Evolutionary conservation across 2,329 filamentous ascomycete species (phyloP).

Genomic region (Neodidymelliopsis sp.): DNA sequence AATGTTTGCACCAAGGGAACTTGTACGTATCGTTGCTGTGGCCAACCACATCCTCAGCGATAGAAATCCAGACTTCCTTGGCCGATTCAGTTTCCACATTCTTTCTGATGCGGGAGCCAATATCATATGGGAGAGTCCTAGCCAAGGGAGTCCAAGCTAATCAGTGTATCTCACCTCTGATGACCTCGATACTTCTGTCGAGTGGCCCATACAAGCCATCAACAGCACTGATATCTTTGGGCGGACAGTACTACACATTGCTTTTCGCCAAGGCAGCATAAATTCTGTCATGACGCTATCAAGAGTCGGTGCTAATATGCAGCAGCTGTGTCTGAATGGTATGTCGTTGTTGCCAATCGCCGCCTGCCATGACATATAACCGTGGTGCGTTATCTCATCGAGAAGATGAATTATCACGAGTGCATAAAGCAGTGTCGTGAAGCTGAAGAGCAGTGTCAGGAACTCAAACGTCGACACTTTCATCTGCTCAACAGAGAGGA

Average conservation of each 20-base stretch:
- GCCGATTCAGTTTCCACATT: not conserved
- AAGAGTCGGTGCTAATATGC: not conserved
- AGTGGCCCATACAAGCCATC: not conserved
- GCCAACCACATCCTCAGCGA: not conserved
- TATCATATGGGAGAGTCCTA: not conserved
- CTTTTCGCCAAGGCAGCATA: not conserved
- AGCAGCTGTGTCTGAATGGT: not conserved
- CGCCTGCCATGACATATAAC: not conserved
- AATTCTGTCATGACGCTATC: not conserved
- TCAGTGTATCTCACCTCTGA: too few relatives aligned
- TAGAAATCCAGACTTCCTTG: not conserved
- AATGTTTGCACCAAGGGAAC: not conserved
- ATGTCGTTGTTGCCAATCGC: slow-evolving; percentile 1
- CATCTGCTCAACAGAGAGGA: not conserved
- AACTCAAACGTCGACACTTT: not conserved
- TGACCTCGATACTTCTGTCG: too few relatives aligned
- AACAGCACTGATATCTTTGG: not conserved
- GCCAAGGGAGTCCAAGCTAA: too few relatives aligned
- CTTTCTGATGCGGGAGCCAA: not conserved
- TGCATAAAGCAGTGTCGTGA: not conserved
- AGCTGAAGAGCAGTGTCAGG: too few relatives aligned
- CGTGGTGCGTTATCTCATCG: not conserved
- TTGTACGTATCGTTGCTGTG: not conserved
- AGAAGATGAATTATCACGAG: not conserved
- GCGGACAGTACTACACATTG: not conserved